Evolutionary conservation across 345 rosid species (phyloP), one percentile per base, ranked within the genome.

Genomic region (Aquilaria yunnanensis): DNA sequence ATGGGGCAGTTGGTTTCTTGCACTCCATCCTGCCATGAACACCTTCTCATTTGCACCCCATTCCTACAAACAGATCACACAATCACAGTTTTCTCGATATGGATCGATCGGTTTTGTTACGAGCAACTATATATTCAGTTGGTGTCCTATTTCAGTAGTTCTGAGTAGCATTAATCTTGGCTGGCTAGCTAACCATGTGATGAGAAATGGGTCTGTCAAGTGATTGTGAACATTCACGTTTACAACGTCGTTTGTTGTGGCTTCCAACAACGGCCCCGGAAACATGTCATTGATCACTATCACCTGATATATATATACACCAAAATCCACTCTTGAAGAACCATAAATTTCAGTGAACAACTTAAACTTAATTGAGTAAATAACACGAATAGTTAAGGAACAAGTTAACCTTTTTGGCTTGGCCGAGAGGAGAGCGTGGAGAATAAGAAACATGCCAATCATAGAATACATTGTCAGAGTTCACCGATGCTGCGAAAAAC

Each of bases 401-500:
- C 23, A 23, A 37, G 43, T 37, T 37, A 11, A 81, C 85, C 80
- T 80, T 81, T 47, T 81, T 81, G 37, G 58, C 59, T 49, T 73
- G 54, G 31, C 78, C 89, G 5, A 79, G 86, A 68, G 85, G 75
- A 12, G 72, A 73, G 33, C 75, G 80, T 56, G 51, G 72, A 43
- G 86, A 77, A 53, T 62, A 76, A 46, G 78, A 74, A 32, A 84
- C 83, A 58, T 69, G 61, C 90, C 90, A 84, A 1, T 84, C 70
- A 33, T 73, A 67, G 47, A 54, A 64, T 12, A 64, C 63, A 4
- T 47, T 51, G 9, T 78, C 72, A 32, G 78, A 62, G 58, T 37
- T 37, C 43, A 37, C 43, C 8, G 43, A 37, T 37, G 43, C 5
- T 37, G 8, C 2, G 43, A 37, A 37, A 9, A 23, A 23, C 23